Evolutionary conservation across 148 eudicot species (phyloP), one percentile per base, ranked within the genome.

Genomic region (Fagopyrum esculentum): DNA sequence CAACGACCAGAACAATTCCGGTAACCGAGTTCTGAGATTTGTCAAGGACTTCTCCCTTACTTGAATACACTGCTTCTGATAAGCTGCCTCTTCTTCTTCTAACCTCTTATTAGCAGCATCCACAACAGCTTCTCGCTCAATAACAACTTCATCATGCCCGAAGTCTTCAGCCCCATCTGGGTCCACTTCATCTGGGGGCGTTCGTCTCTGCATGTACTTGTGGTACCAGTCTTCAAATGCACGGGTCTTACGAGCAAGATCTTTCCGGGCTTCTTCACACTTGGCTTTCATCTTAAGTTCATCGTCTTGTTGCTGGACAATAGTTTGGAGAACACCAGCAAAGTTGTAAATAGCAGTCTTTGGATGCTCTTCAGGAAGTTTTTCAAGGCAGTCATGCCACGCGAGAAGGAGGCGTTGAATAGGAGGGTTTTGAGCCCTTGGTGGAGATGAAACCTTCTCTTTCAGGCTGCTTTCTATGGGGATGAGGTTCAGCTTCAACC

Each of bases 381-480:
- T 94, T 17, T 90, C 91, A 0, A 94, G 93, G 63, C 44, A 56
- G 76, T 89, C 92, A n/a, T 87, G 82, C 98, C 98, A 94, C 44
- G 90, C 84, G 4, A 77, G 83, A 12, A 94, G 85, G 75, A 94
- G 97, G 54, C 56, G 45, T 61, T 85, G 90, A 51, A 94, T 92
- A 5, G 92, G 96, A 40, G 98, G 96, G 64, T 57, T 87, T 78
- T 84, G 90, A 29, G 89, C 81, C 29, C 91, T 72, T 13, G 85
- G 87, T 9, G 97, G 96, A 4, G 93, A 90, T 0, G 97, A 89
- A 50, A 87, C 92, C 83, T 94, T 94, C 77, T 94, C 98, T 75
- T 85, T 90, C 73, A 85, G 79, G 87, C 78, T 87, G 83, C 86
- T 94, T 77, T 94, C 97, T 12, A 92, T 94, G 2, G 97, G 98